Evolutionary conservation across 768 basidiomycete species (phyloP), one percentile per base, ranked within the genome.

Genomic region (Mycena metata): DNA sequence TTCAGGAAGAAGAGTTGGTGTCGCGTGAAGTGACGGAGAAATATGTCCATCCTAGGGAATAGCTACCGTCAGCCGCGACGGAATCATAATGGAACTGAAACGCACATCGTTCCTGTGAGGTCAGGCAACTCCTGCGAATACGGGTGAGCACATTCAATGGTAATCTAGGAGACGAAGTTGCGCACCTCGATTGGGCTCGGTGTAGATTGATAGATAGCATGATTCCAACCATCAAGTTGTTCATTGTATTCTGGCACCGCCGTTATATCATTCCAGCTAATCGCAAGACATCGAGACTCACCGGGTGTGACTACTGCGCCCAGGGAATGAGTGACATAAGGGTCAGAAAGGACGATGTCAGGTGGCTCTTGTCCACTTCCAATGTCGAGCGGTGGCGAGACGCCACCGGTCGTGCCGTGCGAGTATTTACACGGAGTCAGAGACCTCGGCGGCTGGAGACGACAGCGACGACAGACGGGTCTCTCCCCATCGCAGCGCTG

Each of bases 381-480:
- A 10, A 39, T n/a, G 11, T 33, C 8, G 11, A 17, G 30, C 12
- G 23, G 39, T 39, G 39, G 15, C 2, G 39, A 39, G 39, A 39
- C 39, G 11, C 39, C 39, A 39, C 39, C 39, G 39, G 39, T 39
- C 39, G 43, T 26, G 26, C 26, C 26, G 15, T 64, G 63, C 3
- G 63, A 64, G 21, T 64, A 64, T 41, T 39, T 24, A 45, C 63
- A 64, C 9, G 54, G 54, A 7, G 30, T 43, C 3, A 56, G 45
- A 46, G 63, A 47, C 45, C 63, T 47, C 10, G 63, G 63, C 5
- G 63, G 63, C 21, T 46, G 63, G 12, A 64, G 35, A 12, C 63
- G 63, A 64, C 63, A 64, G n/a, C 45, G 63, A 56, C 43, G 45
- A 41, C 63, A 64, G n/a, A 64, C 23, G 5, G 63, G 63, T 23